A percentile compares a stretch with the other conserved stretches of the same genome.
phyloP scores from a whole-genome alignment of 2,329 filamentous ascomycete species.

The Fusarium ramigenum region DNA sequence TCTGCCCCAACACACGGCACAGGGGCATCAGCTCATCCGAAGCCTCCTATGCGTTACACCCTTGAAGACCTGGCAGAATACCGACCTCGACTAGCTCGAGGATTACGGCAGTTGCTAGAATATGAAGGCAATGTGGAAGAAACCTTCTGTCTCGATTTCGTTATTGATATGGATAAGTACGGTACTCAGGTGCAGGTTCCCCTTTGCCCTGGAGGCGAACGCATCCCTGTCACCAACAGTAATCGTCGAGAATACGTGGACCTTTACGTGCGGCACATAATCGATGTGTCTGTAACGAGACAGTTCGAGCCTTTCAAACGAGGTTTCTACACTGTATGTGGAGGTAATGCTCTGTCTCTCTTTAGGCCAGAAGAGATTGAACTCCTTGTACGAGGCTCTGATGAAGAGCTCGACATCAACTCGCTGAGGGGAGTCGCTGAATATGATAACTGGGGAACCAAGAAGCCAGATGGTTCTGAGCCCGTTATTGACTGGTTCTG shows the following conservation, averaged over 20 bases:
- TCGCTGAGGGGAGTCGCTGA: constrained; percentile 79
- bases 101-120: constrained; percentile 79
- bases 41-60: constrained; percentile 74
- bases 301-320: constrained; percentile 95
- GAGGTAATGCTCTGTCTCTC: constrained; percentile 85
- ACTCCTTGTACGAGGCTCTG: constrained; percentile 83
- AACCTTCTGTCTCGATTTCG: constrained; percentile 85
- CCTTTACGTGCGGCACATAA: constrained; percentile 80
- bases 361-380: constrained; percentile 94
- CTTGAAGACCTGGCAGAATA: constrained; percentile 86
- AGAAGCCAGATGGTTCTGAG: constrained; percentile 66
- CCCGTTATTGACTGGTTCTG: constrained; percentile 87
- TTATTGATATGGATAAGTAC: constrained; percentile 80
- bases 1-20: constrained; percentile 72
- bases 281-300: constrained; percentile 79
- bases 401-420: constrained; percentile 81
- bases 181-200: constrained; percentile 73
- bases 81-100: constrained; percentile 77
- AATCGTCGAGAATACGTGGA: constrained; percentile 90
- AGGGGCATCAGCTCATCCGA: constrained; percentile 64
- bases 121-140: constrained; percentile 85
- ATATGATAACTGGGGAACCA: constrained; percentile 81
- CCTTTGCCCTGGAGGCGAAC: constrained; percentile 78
- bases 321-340: constrained; percentile 92
- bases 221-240: constrained; percentile 79